phyloP scores from a whole-genome alignment of 257 asterid species.

The Solanum sejunctum region DNA sequence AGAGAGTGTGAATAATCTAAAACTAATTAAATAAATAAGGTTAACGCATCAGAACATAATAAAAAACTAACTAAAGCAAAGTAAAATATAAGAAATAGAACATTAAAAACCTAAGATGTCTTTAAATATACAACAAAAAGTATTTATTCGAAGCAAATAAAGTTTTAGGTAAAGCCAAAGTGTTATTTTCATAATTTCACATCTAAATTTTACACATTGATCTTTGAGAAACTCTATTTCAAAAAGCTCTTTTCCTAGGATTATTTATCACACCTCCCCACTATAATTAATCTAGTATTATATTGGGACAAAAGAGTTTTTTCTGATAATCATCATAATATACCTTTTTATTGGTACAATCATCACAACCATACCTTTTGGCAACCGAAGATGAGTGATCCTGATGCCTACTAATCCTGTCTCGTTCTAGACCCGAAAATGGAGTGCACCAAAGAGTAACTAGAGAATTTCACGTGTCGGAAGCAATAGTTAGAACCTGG shows the following conservation, averaged over 20 bases:
- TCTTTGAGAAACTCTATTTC: background rate
- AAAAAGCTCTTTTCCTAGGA: background rate
- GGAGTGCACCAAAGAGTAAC: background rate
- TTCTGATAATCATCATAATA: background rate
- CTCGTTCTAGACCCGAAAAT: background rate
- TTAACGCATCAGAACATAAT: background rate
- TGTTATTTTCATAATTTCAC: background rate
- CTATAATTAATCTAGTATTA: background rate
- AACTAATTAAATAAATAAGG: background rate
- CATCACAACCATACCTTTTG: background rate
- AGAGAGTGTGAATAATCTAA: background rate
- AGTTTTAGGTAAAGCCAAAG: background rate
- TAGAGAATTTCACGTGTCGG: background rate
- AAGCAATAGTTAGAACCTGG: background rate
- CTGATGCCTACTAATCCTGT: background rate
- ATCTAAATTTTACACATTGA: background rate
- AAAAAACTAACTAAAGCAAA: background rate
- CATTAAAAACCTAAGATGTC: background rate
- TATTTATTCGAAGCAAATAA: background rate
- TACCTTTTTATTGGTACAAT: background rate
- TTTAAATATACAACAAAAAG: background rate
- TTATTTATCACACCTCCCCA: background rate
- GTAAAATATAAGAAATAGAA: background rate
- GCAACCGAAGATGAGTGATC: background rate
- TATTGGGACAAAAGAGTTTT: background rate